Base-by-base conservation (phyloP, 2,329 filamentous ascomycete species). In the Epichloe scottii region DNA sequence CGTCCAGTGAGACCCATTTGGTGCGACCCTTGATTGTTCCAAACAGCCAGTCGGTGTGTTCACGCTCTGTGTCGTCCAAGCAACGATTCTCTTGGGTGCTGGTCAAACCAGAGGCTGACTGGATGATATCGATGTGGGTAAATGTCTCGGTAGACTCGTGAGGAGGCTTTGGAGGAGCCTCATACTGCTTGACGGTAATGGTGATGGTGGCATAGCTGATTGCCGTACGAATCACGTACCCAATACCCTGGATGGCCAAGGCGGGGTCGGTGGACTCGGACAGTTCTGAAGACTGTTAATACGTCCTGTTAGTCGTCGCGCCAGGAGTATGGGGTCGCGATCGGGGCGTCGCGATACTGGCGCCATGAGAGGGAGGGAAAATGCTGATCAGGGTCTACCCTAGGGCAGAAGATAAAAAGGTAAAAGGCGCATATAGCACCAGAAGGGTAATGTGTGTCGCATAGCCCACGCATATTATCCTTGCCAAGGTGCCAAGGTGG, bases 41-140 rank as follows among this genome's bases (percentile, higher is more conserved):
- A 65, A 94, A 95, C 57, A 95, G 78, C 74, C 82, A 83, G 72
- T 95, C 89, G 23, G 70, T 71, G 71, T 90, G 87, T 55, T 79
- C 76, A 58, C 84, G 82, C 58, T 58, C 66, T 50, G 58, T 59
- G 63, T 67, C 62, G 69, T 81, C 77, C 49, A 77, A 60, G 62
- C 71, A 76, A 53, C 78, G 77, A 56, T 66, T 64, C 73, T 81
- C 78, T 41, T 70, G 62, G 47, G 72, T 89, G 59, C 80, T 82
- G 61, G 78, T 79, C 56, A 94, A 72, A 51, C 82, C 84, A 53
- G 82, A 87, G 8, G 85, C 87, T 45, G 77, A 72, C 70, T 94
- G 88, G 52, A 81, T 77, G 62, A 89, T 82, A 67, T 86, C 78
- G 67, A 93, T 77, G 70, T 84, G 81, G 52, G 73, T 71, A 53